Conservation (phyloP, 768 basidiomycete genomes). For the Amyloporia xantha region DNA sequence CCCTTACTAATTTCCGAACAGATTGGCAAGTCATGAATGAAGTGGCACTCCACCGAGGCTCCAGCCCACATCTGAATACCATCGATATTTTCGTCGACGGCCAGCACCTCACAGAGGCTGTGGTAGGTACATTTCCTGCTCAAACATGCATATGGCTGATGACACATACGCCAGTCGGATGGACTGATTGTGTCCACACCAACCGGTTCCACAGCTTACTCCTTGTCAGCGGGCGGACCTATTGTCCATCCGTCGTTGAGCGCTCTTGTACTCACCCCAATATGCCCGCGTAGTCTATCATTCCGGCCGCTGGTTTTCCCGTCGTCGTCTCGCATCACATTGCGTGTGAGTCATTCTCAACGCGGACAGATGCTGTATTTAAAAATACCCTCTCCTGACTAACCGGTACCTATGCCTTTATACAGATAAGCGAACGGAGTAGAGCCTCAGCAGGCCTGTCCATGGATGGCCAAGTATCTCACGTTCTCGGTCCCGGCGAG, state of each 20-base stretch:
- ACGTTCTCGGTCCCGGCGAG: constrained; percentile 78
- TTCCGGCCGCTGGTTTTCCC: constrained; percentile 92
- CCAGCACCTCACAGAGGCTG: constrained; percentile 92
- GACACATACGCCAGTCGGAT: constrained; percentile 79
- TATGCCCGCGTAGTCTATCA: constrained; percentile 87
- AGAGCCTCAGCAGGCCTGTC: constrained; percentile 85
- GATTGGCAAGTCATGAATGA: constrained; percentile 99
- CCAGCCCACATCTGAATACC: constrained; percentile 86
- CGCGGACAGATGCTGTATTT: background rate
- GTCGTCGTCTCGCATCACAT: constrained; percentile 65
- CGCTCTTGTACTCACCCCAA: constrained; percentile 90
- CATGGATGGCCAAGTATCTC: constrained; percentile 88
- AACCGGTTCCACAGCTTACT: constrained; percentile 95
- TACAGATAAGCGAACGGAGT: constrained; percentile 76
- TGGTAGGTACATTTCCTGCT: constrained; percentile 48
- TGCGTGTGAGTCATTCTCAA: constrained; percentile 44
- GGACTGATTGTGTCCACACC: constrained; percentile 93
- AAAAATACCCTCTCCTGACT: too few relatives aligned
- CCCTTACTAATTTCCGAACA: constrained; percentile 23
- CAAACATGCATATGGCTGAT: background rate
- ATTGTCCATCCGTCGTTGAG: constrained; percentile 92
- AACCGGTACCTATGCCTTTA: too few relatives aligned
- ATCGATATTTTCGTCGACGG: constrained; percentile 93
- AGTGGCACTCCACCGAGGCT: constrained; percentile 85
- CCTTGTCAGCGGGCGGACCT: constrained; percentile 90